phyloP scores from a whole-genome alignment of 2,329 filamentous ascomycete species.

The Cladophialophora chaetospira region DNA sequence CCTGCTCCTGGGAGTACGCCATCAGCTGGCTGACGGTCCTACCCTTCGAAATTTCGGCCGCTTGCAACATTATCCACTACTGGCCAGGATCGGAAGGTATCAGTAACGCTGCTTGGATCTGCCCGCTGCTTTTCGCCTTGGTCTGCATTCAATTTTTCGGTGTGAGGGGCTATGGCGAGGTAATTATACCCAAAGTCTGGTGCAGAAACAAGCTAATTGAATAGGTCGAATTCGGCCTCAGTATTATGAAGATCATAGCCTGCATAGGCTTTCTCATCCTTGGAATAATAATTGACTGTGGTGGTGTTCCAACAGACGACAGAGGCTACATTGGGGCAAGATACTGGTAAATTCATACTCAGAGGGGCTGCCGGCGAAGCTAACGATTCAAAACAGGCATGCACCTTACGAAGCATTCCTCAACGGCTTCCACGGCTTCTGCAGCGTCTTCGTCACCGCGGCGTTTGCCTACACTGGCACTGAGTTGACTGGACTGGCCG shows the following conservation, averaged over 20 bases:
- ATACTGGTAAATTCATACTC: slow-evolving; percentile 52
- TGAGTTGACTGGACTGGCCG: slow-evolving; percentile 62
- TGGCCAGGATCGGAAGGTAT: slow-evolving; percentile 50
- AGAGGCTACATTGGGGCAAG: slow-evolving; percentile 30
- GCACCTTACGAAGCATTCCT: slow-evolving; percentile 69
- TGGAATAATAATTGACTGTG: slow-evolving; percentile 81
- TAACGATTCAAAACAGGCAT: slow-evolving; percentile 31
- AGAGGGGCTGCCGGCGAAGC: slow-evolving; percentile 58
- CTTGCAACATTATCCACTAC: slow-evolving; percentile 60
- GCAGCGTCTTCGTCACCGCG: slow-evolving; percentile 64
- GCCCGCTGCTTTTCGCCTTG: slow-evolving; percentile 26
- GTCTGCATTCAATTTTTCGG: slow-evolving; percentile 50
- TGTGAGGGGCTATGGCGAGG: slow-evolving; percentile 51
- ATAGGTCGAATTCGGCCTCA: slow-evolving; percentile 59
- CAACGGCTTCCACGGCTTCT: slow-evolving; percentile 68
- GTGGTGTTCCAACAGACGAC: slow-evolving; percentile 52
- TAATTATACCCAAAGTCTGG: slow-evolving; percentile 5
- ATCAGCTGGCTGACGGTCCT: slow-evolving; percentile 62
- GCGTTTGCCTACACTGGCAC: slow-evolving; percentile 65
- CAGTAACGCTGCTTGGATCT: slow-evolving; percentile 37
- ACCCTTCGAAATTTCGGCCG: slow-evolving; percentile 52
- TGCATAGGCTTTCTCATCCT: slow-evolving; percentile 71
- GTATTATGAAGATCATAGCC: slow-evolving; percentile 60
- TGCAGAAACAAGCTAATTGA: neutral
- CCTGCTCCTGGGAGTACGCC: slow-evolving; percentile 49